Evolutionary conservation across 345 rosid genomes (phyloP).

Genomic region (sweet orange (Citrus sinensis)): DVS_A1.0 CM039163.1:40184001-40184500

Average conservation of each 20-base stretch:
- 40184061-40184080: background rate
- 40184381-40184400: too few species aligned
- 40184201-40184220: background rate
- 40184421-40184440: background rate
- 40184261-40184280: background rate
- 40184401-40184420: too few species aligned
- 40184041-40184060: background rate
- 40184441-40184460: conserved; percentile 28
- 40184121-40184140: background rate
- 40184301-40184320: too few species aligned
- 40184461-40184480: conserved; percentile 32
- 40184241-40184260: background rate
- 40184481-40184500: conserved; percentile 36
- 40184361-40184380: too few species aligned
- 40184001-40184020: background rate
- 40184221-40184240: background rate
- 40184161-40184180: background rate
- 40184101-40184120: background rate
- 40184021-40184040: background rate
- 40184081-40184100: background rate
- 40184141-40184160: background rate
- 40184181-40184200: background rate
- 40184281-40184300: background rate
- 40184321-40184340: too few species aligned
- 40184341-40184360: too few species aligned